Percentiles rank a stretch among this genome's conserved stretches.
These are phyloP conservation scores for Leccinum rimulosum DNA, from an alignment of 768 basidiomycete species.

Conservation along the genomic window DNA sequence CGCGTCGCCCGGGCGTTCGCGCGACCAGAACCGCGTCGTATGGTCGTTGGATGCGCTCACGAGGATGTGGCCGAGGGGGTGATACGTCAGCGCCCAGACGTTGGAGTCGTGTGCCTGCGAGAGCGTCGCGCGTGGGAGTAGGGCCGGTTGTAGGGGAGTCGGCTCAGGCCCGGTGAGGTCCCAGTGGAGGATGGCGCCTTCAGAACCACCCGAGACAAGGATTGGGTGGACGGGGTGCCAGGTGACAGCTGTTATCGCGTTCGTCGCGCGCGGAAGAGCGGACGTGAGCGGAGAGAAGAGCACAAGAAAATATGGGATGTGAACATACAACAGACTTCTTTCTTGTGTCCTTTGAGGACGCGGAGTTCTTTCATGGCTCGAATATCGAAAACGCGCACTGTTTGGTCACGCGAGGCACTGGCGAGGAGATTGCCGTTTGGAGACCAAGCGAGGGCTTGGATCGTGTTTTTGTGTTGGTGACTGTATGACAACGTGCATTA, in stretches of 20 bases:
- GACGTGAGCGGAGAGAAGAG: background rate
- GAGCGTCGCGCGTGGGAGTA: constrained; percentile 75
- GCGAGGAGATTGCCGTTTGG: constrained; percentile 93
- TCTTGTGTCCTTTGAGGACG: constrained; percentile 92
- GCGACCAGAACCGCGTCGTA: constrained; percentile 98
- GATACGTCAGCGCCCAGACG: constrained; percentile 94
- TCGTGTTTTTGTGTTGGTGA: constrained; percentile 95
- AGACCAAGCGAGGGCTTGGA: constrained; percentile 91
- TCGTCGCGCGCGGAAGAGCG: background rate
- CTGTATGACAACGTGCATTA: constrained; percentile 50
- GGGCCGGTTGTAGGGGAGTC: constrained; percentile 34
- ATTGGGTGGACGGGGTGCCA: constrained; percentile 97
- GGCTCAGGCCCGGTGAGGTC: constrained; percentile 69
- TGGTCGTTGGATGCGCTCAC: constrained; percentile 96
- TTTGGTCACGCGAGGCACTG: constrained; percentile 92
- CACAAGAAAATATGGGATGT: background rate
- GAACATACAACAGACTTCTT: constrained; percentile 92
- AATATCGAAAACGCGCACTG: constrained; percentile 95
- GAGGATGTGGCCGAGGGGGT: constrained; percentile 93
- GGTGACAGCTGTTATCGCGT: constrained; percentile 59
- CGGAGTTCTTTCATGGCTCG: constrained; percentile 96
- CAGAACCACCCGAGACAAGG: constrained; percentile 90
- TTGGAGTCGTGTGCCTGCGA: constrained; percentile 98
- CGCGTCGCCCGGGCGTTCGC: constrained; percentile 84
- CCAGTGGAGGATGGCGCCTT: constrained; percentile 95